Percentiles rank a stretch among this genome's conserved stretches.
These are phyloP conservation scores for Diaporthe velutina DNA, from an alignment of 2,329 filamentous ascomycete genomes.

Conservation along the genomic window DNA sequence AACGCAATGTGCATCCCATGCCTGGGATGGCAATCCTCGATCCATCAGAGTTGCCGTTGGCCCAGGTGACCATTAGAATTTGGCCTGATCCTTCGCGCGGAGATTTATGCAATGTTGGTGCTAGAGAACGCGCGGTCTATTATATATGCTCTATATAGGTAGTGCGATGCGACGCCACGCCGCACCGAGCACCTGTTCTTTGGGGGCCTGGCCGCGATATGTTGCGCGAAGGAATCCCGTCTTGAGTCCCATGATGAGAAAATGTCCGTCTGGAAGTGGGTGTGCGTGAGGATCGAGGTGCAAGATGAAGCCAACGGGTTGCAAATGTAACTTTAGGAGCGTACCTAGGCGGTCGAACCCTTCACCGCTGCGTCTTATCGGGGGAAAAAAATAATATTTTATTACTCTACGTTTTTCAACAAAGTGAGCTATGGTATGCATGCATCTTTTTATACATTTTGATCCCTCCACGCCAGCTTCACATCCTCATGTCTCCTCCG, in stretches of 20 bases:
- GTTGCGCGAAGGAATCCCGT: not conserved
- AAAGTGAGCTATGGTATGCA: not conserved
- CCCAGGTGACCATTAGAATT: not conserved
- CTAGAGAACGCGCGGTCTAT: slow-evolving; percentile 8
- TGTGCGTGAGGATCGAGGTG: not conserved
- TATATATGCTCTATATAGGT: slow-evolving; percentile 16
- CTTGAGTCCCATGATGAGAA: not conserved
- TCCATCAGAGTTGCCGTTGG: slow-evolving; percentile 2
- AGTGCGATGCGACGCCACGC: slow-evolving; percentile 18
- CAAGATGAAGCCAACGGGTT: not conserved
- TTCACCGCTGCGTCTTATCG: not conserved
- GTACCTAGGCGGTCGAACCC: not conserved
- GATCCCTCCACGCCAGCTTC: not conserved
- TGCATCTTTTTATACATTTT: not conserved
- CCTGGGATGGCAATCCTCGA: not conserved
- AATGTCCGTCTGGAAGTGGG: not conserved
- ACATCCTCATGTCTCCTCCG: too few species aligned
- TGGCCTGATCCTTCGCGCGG: slow-evolving; percentile 21
- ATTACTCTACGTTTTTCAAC: not conserved
- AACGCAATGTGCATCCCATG: not conserved
- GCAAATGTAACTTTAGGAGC: not conserved
- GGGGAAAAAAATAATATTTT: not conserved
- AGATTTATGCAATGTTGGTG: slow-evolving; percentile 13
- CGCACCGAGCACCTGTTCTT: not conserved
- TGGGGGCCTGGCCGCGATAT: not conserved